Percentiles rank a stretch among this genome's conserved stretches.
Evolutionary conservation across 345 rosid genomes (phyloP).

Genomic region (Carallia brachiata): DNA sequence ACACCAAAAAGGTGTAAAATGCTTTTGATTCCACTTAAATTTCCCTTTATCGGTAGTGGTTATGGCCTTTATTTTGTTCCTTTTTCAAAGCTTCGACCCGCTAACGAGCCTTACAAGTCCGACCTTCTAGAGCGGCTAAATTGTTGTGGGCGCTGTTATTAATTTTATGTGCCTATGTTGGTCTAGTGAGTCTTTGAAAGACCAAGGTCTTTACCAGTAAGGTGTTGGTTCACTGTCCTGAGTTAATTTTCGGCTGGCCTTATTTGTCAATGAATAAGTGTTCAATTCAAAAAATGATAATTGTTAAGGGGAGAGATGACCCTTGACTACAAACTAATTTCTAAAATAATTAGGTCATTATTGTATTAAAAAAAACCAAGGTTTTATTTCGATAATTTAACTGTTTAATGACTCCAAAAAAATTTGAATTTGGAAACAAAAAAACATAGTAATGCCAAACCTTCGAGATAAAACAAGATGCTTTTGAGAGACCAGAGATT

Average conservation of each 20-base stretch:
- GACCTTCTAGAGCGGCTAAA: conserved; percentile 38
- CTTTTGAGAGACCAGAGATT: background rate
- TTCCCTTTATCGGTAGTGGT: background rate
- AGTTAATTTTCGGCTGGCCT: too few species aligned
- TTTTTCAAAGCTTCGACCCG: background rate
- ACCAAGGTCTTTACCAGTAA: too few species aligned
- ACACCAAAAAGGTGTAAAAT: background rate
- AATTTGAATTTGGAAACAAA: conserved; percentile 12
- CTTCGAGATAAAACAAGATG: background rate
- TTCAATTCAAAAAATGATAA: too few species aligned
- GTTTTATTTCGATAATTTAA: background rate
- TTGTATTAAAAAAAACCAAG: too few species aligned
- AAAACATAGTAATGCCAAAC: background rate
- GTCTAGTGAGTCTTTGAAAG: background rate
- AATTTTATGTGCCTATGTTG: background rate
- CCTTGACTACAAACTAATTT: too few species aligned
- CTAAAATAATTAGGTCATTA: too few species aligned
- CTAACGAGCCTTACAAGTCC: background rate
- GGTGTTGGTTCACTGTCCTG: too few species aligned
- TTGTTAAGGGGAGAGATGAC: too few species aligned
- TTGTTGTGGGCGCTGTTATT: background rate
- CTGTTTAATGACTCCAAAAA: background rate
- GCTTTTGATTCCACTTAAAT: background rate
- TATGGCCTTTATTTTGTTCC: background rate
- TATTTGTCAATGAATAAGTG: too few species aligned